A percentile compares a stretch with the other conserved stretches of the same genome.
phyloP scores from a whole-genome alignment of 169 alveolate genomes.

The Plasmodium billcollinsi region DNA sequence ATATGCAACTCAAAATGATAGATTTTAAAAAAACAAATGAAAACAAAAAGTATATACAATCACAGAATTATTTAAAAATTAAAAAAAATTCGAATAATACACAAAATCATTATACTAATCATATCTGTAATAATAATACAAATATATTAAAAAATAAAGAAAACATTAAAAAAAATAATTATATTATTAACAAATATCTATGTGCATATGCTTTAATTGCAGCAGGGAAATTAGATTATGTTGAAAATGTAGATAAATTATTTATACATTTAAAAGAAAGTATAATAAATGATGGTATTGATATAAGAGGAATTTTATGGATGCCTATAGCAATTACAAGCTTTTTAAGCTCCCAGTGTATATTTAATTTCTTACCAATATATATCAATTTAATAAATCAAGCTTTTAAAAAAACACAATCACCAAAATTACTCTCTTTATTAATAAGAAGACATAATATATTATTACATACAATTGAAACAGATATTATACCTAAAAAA shows the following conservation, averaged over 20 bases:
- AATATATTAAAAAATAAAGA: not conserved
- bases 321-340: constrained; percentile 74
- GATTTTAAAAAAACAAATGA: not conserved
- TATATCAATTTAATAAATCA: constrained; percentile 58
- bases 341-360: constrained; percentile 50
- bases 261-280: constrained; percentile 54
- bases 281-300: constrained; percentile 61
- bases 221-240: constrained; percentile 71
- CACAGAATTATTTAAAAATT: not conserved
- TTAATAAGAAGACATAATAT: constrained; percentile 71
- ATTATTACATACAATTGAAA: constrained; percentile 64
- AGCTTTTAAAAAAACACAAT: constrained; percentile 73
- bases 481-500: constrained; percentile 70
- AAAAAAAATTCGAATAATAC: not conserved
- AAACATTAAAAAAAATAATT: constrained; percentile 6
- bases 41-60: not conserved
- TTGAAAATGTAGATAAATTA: constrained; percentile 34
- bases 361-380: constrained; percentile 61
- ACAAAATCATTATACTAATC: not conserved
- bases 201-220: constrained; percentile 77
- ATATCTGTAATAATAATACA: not conserved
- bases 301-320: constrained; percentile 74
- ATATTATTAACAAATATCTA: constrained; percentile 44
- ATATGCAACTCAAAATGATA: constrained; percentile 1
- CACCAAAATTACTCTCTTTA: constrained; percentile 58